Base-by-base conservation (phyloP, 1,284 basidiomycete species). In the Marasmius sp. region DNA sequence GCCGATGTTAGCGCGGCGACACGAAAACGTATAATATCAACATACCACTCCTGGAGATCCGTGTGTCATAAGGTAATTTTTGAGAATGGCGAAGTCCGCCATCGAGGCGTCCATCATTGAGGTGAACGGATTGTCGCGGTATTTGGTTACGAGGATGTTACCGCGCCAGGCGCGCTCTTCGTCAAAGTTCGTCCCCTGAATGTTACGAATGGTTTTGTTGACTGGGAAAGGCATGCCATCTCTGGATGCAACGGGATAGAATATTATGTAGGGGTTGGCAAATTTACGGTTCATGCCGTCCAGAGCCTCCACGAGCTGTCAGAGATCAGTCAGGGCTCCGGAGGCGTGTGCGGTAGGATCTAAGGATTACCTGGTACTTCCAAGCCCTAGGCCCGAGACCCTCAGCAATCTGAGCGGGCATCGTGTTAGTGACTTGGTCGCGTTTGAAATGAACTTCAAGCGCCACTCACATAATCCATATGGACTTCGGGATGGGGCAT, bases 401-500 rank as follows among this genome's bases (percentile, higher is more conserved):
- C 72, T 92, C 88, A 66, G 88, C 88, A 68, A 92, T 77, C 80
- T 81, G 64, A 39, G 60, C 52, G 64, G 36, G 38, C 53, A 45
- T 41, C 48, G 49, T 60, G 60, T 57, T 47, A 56, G 53, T 59
- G 57, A 47, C 62, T 56, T 57, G 33, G 47, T 58, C 53, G 45
- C 47, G 51, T 16, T 63, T 14, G 18, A 48, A 20, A 37, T 48
- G 51, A 47, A 41, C 51, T 61, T 63, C 59, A 27, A 55, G 39
- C 45, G 63, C 61, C 33, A 71, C 76, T 62, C 66, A 81, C 87
- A 74, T 88, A 91, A 72, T 93, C 89, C 90, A 93, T 93, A 70
- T 88, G 85, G 41, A 91, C 83, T 72, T 92, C 89, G 9, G 91
- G 91, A 73, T 92, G 91, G 1, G 91, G 91, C 79, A 90, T 83